A percentile compares a stretch with the other conserved stretches of the same genome.
Conservation (phyloP, 1,284 basidiomycete species). For the Naganishia cerealis region DNA sequence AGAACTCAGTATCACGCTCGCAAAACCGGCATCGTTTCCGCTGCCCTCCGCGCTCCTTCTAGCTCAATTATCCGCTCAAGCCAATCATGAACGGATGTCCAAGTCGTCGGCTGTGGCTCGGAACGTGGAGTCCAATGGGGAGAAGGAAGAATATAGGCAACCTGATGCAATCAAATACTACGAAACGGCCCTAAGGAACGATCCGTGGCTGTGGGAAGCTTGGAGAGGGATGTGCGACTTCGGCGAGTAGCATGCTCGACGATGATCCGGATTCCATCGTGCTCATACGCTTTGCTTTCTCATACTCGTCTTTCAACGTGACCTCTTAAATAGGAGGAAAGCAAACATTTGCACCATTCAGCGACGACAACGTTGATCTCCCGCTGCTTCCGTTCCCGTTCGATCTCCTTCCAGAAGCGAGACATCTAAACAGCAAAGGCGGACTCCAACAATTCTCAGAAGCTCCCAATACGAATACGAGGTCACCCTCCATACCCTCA, state of each 20-base stretch:
- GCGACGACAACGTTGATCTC: slow-evolving; percentile 18
- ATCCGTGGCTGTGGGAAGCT: slow-evolving; percentile 89
- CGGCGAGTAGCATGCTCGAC: slow-evolving; percentile 59
- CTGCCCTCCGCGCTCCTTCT: slow-evolving; percentile 24
- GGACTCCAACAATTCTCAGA: not conserved
- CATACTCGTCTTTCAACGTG: not conserved
- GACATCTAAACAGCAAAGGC: not conserved
- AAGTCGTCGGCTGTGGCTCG: slow-evolving; percentile 50
- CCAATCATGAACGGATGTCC: slow-evolving; percentile 23
- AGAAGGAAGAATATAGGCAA: slow-evolving; percentile 56
- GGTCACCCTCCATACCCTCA: slow-evolving; percentile 17
- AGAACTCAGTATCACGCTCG: slow-evolving; percentile 17
- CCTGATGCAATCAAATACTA: slow-evolving; percentile 73
- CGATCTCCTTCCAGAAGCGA: slow-evolving; percentile 28
- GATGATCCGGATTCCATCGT: not conserved
- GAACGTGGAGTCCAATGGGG: not conserved
- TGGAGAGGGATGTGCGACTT: slow-evolving; percentile 82
- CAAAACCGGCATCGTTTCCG: slow-evolving; percentile 6
- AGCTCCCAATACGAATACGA: not conserved
- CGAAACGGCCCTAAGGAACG: slow-evolving; percentile 67
- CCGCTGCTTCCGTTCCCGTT: slow-evolving; percentile 30
- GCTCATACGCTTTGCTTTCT: not conserved
- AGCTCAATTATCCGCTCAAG: slow-evolving; percentile 33
- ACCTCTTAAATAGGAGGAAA: not conserved
- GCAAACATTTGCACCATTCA: slow-evolving; percentile 18